Conservation (phyloP, 768 basidiomycete species). For the Tricholoma terreum region DNA sequence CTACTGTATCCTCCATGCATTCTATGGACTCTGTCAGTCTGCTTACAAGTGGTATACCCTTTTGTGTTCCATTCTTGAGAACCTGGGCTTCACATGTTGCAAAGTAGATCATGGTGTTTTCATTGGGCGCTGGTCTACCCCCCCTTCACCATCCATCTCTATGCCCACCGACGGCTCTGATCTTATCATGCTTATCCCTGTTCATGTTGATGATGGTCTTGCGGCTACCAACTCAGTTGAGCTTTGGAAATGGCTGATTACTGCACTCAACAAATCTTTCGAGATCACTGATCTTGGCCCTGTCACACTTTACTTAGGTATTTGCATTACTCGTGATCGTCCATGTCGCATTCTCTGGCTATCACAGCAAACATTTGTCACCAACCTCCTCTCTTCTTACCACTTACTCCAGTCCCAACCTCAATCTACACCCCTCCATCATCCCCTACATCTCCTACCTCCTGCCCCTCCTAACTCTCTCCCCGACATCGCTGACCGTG, state of each 20-base stretch:
- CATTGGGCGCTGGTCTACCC: too few species aligned
- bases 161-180: slow-evolving; percentile 8
- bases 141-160: too few species aligned
- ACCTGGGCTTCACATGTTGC: slow-evolving; percentile 15
- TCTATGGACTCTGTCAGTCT: slow-evolving; percentile 38
- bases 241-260: too few species aligned
- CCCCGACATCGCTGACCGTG: slow-evolving; percentile 10
- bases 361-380: neutral
- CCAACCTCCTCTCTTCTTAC: neutral
- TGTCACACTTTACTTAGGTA: neutral
- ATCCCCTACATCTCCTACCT: too few species aligned
- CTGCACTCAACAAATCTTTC: too few species aligned
- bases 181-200: slow-evolving; percentile 14
- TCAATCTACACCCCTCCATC: neutral
- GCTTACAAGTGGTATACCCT: slow-evolving; percentile 21
- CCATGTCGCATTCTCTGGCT: neutral
- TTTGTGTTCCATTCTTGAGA: slow-evolving; percentile 11
- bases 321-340: neutral
- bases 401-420: too few species aligned
- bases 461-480: too few species aligned
- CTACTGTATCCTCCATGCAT: slow-evolving; percentile 12
- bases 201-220: too few species aligned
- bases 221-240: too few species aligned
- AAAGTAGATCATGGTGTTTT: slow-evolving; percentile 28
- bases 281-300: neutral